Conservation (phyloP, 495 filamentous ascomycete species). For the Daldinia grandis region DNA sequence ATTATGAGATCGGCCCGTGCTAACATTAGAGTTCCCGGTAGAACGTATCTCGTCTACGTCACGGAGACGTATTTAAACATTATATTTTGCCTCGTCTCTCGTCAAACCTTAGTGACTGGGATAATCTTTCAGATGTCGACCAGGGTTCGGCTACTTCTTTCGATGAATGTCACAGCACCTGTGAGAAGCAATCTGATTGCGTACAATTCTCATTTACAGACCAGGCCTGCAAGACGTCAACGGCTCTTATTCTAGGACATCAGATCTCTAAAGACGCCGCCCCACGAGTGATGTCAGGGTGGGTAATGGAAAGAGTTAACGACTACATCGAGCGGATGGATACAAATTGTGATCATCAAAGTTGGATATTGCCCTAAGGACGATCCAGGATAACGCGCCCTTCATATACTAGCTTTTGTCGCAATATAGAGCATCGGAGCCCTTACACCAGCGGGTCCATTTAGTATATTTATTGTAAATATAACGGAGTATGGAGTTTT, state of each 20-base stretch:
- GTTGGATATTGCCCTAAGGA: slow-evolving; percentile 39
- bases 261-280: slow-evolving; percentile 1
- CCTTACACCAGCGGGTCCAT: not conserved
- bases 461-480: not conserved
- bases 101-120: slow-evolving; percentile 49
- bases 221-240: slow-evolving; percentile 48
- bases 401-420: not conserved
- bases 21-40: slow-evolving; percentile 24
- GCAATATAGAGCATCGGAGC: not conserved
- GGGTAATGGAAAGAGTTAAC: slow-evolving; percentile 40
- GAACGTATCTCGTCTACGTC: slow-evolving; percentile 37
- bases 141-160: slow-evolving; percentile 35
- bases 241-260: slow-evolving; percentile 35
- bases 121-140: slow-evolving; percentile 52
- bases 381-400: not conserved
- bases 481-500: not conserved
- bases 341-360: slow-evolving; percentile 20
- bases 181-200: slow-evolving; percentile 50
- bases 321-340: slow-evolving; percentile 40
- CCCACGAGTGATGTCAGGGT: slow-evolving; percentile 39
- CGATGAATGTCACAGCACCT: slow-evolving; percentile 50
- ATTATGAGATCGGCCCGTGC: not conserved
- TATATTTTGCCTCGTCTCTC: slow-evolving; percentile 47
- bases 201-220: slow-evolving; percentile 54
- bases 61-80: slow-evolving; percentile 50